Percentiles rank a stretch among this genome's conserved stretches.
These are phyloP conservation scores for Epichloe festucae DNA, from an alignment of 2,329 filamentous ascomycete genomes.

Conservation along the genomic window DNA sequence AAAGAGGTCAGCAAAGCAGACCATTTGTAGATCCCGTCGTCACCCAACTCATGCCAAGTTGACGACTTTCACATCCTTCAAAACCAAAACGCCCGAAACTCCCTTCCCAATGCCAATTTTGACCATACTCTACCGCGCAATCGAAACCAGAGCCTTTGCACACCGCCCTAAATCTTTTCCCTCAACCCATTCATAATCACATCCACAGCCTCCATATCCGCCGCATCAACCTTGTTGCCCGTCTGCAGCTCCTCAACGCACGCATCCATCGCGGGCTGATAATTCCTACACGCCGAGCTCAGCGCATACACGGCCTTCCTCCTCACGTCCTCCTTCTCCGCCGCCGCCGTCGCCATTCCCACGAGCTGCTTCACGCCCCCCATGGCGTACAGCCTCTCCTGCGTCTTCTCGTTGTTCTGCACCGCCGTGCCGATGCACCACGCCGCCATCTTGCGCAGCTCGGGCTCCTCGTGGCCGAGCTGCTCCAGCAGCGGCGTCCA, in stretches of 20 bases:
- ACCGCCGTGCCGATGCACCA: conserved; percentile 92
- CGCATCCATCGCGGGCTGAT: conserved; percentile 66
- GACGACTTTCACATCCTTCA: not conserved
- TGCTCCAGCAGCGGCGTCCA: conserved; percentile 71
- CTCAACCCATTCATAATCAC: conserved; percentile 55
- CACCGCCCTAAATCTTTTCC: conserved; percentile 30
- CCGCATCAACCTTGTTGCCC: conserved; percentile 58
- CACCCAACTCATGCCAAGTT: not conserved
- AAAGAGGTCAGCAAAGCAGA: not conserved
- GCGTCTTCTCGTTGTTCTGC: conserved; percentile 82
- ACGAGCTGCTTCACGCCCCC: conserved; percentile 66
- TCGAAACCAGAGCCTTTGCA: not conserved
- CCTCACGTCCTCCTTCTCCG: conserved; percentile 47
- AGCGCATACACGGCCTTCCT: conserved; percentile 85
- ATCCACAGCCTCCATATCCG: conserved; percentile 80
- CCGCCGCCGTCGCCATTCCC: conserved; percentile 33
- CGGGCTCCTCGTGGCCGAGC: conserved; percentile 53
- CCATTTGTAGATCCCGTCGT: not conserved
- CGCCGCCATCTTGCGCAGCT: conserved; percentile 74
- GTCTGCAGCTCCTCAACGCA: conserved; percentile 49
- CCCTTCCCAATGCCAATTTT: conserved; percentile 21
- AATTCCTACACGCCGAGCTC: conserved; percentile 77
- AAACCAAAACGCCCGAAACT: conserved; percentile 15
- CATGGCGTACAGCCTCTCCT: conserved; percentile 53
- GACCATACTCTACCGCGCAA: no score